Percentiles rank a stretch among this genome's conserved stretches.
phyloP scores from a whole-genome alignment of 1,284 basidiomycete species.

The Amylostereum areolatum region DNA sequence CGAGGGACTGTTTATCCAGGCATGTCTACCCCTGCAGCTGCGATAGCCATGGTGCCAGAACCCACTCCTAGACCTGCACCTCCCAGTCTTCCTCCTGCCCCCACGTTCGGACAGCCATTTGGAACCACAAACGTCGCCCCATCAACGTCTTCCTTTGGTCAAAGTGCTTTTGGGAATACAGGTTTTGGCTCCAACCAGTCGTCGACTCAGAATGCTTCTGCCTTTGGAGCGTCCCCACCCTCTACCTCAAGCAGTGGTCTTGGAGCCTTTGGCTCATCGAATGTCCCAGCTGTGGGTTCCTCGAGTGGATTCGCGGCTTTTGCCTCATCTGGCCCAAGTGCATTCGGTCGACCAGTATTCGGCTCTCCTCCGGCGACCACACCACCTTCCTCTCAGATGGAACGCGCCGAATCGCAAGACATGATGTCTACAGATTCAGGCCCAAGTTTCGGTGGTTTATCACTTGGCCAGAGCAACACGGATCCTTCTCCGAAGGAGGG shows the following conservation, averaged over 20 bases:
- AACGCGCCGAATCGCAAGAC: background rate
- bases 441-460: background rate
- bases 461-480: background rate
- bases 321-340: no score
- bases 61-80: no score
- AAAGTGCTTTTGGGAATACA: conserved; percentile 8
- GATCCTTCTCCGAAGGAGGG: background rate
- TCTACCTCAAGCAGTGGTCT: background rate
- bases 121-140: background rate
- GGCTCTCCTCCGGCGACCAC: conserved; percentile 10
- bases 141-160: conserved; percentile 7
- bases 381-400: background rate
- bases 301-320: no score
- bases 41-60: background rate
- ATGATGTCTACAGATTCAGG: background rate
- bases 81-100: no score
- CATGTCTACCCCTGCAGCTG: conserved; percentile 28
- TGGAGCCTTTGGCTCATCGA: background rate
- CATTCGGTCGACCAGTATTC: background rate
- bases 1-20: conserved; percentile 46
- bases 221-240: conserved; percentile 15
- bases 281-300: no score
- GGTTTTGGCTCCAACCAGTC: conserved; percentile 5
- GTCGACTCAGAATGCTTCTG: background rate
- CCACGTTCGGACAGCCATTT: background rate